Evolutionary conservation across 176 grass and related monocot species (phyloP), one percentile per base, ranked within the genome.

Genomic region (Otatea glauca): DNA sequence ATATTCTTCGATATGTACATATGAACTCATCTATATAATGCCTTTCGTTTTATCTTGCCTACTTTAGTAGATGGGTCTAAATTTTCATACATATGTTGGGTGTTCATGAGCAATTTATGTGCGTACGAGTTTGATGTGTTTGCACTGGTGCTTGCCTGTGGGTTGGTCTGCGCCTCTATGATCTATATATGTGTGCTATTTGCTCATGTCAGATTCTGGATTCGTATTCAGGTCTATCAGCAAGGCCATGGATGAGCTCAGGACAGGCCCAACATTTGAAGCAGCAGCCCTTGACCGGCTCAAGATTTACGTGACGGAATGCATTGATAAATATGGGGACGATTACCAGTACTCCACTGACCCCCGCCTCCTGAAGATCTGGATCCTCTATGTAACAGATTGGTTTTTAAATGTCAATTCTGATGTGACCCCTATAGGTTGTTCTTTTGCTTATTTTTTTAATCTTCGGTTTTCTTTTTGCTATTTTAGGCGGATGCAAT

Each of bases 371-470:
- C 96, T 99, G 20, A 96, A 94, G 86, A 90, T 99, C 25, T 92
- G 93, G 89, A 90, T 99, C 66, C 85, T 96, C 18, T 92, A 92
- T 90, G 96, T 99, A 92, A 89, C 17, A 71, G n/a, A 49, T 74
- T 86, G 23, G 21, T 63, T 50, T 44, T 62, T 11, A 73, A 77
- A 35, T 58, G 41, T 17, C 63, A 88, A 63, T 83, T 35, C 42
- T 32, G 70, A 56, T 41, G 0, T 41, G 59, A 83, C 39, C 56
- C 37, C 42, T 77, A 18, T 56, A 78, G 1, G 8, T 39, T 45
- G 29, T 81, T 74, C 16, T 74, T 66, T 58, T 66, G 1, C 8
- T 89, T 63, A 38, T 62, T 34, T 29, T 21, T 45, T 35, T 68
- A 38, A 21, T 45, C 25, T 59, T 69, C 65, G 79, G 58, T 65